Base-by-base conservation (phyloP, 768 basidiomycete genomes). In the Pleurotus pulmonarius region DNA sequence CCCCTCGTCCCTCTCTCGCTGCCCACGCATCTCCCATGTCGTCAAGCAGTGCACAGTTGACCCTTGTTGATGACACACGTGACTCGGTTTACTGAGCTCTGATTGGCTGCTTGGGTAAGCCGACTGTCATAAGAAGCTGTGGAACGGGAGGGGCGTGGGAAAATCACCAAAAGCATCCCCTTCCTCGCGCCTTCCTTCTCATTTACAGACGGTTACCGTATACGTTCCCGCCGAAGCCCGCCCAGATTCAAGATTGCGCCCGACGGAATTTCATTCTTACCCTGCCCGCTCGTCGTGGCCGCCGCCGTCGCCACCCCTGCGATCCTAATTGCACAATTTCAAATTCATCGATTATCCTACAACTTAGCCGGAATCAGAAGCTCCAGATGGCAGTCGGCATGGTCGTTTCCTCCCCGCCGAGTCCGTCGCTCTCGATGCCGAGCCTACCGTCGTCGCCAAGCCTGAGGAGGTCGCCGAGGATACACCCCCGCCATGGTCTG, bases 81-180 rank as follows among this genome's bases (percentile, higher is more conserved):
- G 41, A 44, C 41, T 16, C 3, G 15, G 41, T 44, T 44, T 44
- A 44, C 41, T 40, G 39, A 3, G 20, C 3, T 40, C 11, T 40
- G 39, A 40, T 40, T 40, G 11, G 39, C n/a, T 40, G 39, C 39
- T 40, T 40, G 39, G 39, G 2, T 11, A 11, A n/a, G 11, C 11
- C 39, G 39, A n/a, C n/a, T 20, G 34, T 38, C 49, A 51, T 51
- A 51, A 37, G 49, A 38, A 47, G 46, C 46, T 16, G n/a, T 51
- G 8, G 29, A 51, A 29, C 4, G n/a, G 49, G 6, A n/a, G 12
- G 16, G 49, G 49, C 49, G 49, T 51, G 49, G 16, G 49, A 51
- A 51, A n/a, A 37, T 25, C 22, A 47, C 46, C 46, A 16, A 15
- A 16, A 16, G 5, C 46, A 47, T 47, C 43, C 43, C 46, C 46